phyloP scores from a whole-genome alignment of 768 basidiomycete genomes.

The Floccularia luteovirens region DNA sequence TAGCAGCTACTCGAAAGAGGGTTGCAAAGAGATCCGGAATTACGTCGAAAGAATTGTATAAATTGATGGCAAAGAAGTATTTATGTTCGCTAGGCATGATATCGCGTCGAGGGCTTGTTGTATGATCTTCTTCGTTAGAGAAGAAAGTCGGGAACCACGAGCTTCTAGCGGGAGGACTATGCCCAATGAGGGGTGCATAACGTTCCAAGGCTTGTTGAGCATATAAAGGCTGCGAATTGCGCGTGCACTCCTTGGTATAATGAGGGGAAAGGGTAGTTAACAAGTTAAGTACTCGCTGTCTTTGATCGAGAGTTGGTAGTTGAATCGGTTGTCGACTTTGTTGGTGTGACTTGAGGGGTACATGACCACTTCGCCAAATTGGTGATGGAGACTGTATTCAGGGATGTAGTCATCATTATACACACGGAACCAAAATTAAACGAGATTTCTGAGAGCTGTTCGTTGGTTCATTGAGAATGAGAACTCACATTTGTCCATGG shows the following conservation, averaged over 20 bases:
- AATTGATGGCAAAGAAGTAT: slow-evolving; percentile 98
- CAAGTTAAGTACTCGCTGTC: slow-evolving; percentile 78
- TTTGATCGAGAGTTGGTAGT: slow-evolving; percentile 78
- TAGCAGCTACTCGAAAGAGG: slow-evolving; percentile 85
- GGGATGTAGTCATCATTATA: background rate
- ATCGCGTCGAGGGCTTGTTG: slow-evolving; percentile 27
- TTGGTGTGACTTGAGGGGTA: slow-evolving; percentile 41
- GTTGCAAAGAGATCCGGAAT: slow-evolving; percentile 97
- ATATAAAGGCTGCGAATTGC: slow-evolving; percentile 79
- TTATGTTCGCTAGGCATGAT: slow-evolving; percentile 70
- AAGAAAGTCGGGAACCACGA: slow-evolving; percentile 59
- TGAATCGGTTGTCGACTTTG: slow-evolving; percentile 57
- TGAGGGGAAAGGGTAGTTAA: slow-evolving; percentile 84
- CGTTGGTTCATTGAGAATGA: slow-evolving; percentile 3
- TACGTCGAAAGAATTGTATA: slow-evolving; percentile 99
- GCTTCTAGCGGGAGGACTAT: slow-evolving; percentile 46
- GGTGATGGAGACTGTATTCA: slow-evolving; percentile 24
- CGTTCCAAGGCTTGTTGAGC: slow-evolving; percentile 78
- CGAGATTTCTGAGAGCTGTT: too few relatives aligned
- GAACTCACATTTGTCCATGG: slow-evolving; percentile 34
- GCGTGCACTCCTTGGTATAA: slow-evolving; percentile 89
- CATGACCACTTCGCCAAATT: slow-evolving; percentile 47
- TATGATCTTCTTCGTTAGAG: slow-evolving; percentile 29
- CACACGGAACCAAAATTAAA: slow-evolving; percentile 3
- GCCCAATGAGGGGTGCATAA: slow-evolving; percentile 79